These are phyloP conservation scores for Paspalum notatum DNA, from an alignment of 176 grass and related monocot genomes.

Conservation along the genomic window DNA sequence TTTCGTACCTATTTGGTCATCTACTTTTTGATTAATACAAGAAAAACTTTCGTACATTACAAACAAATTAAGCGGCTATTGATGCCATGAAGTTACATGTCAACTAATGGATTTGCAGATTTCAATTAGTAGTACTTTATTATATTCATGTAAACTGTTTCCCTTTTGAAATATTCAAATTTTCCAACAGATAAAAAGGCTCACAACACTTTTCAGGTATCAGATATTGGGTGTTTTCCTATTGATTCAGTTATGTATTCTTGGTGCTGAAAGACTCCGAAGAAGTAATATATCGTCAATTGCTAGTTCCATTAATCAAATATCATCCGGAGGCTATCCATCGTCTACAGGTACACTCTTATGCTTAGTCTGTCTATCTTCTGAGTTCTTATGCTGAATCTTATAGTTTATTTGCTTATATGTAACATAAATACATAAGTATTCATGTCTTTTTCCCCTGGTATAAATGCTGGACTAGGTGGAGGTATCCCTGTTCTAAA, in stretches of 20 bases:
- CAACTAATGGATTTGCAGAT: background rate
- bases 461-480: slow-evolving; percentile 42
- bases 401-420: slow-evolving; percentile 28
- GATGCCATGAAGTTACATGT: background rate
- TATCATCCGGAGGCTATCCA: slow-evolving; percentile 56
- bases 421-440: slow-evolving; percentile 10
- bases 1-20: slow-evolving; percentile 23
- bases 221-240: slow-evolving; percentile 97
- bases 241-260: slow-evolving; percentile 91
- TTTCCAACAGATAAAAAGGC: slow-evolving; percentile 20
- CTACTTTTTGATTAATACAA: background rate
- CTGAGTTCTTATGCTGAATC: slow-evolving; percentile 33
- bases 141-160: slow-evolving; percentile 10
- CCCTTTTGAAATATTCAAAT: background rate
- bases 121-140: slow-evolving; percentile 17
- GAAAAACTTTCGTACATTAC: background rate
- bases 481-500: slow-evolving; percentile 75
- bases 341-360: slow-evolving; percentile 57
- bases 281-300: slow-evolving; percentile 93
- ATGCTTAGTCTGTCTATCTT: slow-evolving; percentile 21
- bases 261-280: slow-evolving; percentile 84
- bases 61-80: background rate
- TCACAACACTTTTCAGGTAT: slow-evolving; percentile 66
- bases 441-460: slow-evolving; percentile 7
- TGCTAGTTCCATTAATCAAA: slow-evolving; percentile 83